phyloP scores from a whole-genome alignment of 768 basidiomycete species.

The Myochromella boudieri region DNA sequence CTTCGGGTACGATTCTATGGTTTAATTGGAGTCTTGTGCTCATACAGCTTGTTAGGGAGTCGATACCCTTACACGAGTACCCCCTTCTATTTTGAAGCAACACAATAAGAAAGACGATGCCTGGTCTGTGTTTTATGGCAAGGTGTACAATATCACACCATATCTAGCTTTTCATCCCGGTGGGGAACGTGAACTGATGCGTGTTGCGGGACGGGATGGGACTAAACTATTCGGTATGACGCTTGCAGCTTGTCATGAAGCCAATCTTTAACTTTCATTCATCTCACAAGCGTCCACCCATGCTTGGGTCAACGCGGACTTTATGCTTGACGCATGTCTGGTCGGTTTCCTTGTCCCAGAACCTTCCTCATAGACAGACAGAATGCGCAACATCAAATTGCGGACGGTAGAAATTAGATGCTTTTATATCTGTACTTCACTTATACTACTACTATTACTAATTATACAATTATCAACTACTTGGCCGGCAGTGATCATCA shows the following conservation, averaged over 20 bases:
- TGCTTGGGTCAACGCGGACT: constrained; percentile 96
- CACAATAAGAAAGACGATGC: constrained; percentile 88
- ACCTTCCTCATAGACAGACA: constrained; percentile 37
- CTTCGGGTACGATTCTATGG: constrained; percentile 64
- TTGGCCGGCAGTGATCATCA: no score
- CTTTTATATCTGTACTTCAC: neutral
- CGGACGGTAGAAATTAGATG: neutral
- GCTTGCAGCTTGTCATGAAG: neutral
- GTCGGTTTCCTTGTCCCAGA: constrained; percentile 88
- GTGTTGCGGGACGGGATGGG: constrained; percentile 92
- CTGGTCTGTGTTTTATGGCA: constrained; percentile 90
- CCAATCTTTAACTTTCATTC: neutral
- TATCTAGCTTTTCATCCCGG: constrained; percentile 94
- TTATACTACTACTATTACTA: no score
- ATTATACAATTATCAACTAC: no score
- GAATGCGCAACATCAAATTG: no score
- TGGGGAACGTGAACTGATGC: constrained; percentile 91
- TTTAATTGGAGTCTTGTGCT: neutral
- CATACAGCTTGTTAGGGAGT: constrained; percentile 54
- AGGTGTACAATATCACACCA: constrained; percentile 94
- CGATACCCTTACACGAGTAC: constrained; percentile 63
- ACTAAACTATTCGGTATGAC: constrained; percentile 88
- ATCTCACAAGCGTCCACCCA: constrained; percentile 75
- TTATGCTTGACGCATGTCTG: constrained; percentile 91
- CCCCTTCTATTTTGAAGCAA: constrained; percentile 72